Conservation (phyloP, 129 eudicot genomes). For the Heracleum sosnowskyi region DNA sequence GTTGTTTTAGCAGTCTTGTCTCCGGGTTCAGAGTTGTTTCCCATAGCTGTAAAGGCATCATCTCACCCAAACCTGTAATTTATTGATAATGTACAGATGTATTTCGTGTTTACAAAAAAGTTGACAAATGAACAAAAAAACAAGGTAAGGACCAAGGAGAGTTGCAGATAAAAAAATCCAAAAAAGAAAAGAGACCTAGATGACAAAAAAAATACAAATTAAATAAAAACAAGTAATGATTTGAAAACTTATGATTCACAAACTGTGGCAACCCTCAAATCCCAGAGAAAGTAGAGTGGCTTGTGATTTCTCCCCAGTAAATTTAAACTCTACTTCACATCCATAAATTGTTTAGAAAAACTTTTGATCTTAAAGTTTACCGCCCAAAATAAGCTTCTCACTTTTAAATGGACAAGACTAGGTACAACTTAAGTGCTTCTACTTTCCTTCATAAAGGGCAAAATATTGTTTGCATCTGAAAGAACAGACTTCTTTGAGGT, state of each 20-base stretch:
- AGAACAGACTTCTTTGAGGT: neutral
- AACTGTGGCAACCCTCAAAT: neutral
- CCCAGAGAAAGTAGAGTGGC: neutral
- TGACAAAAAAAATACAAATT: neutral
- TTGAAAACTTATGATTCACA: neutral
- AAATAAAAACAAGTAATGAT: neutral
- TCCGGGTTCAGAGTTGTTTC: conserved; percentile 92
- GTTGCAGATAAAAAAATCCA: neutral
- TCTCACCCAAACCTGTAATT: conserved; percentile 85
- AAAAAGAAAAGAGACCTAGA: neutral
- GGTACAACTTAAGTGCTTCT: neutral
- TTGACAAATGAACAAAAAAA: neutral
- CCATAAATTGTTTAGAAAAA: neutral
- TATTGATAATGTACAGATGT: neutral
- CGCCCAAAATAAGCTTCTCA: neutral
- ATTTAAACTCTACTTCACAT: neutral
- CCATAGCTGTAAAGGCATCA: conserved; percentile 97
- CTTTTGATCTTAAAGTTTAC: neutral
- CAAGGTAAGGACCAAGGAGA: no score
- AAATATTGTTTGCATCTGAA: neutral
- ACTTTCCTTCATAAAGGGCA: neutral
- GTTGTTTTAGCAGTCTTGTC: conserved; percentile 67
- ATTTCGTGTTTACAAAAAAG: neutral
- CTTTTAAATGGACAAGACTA: neutral
- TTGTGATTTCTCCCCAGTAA: neutral